phyloP scores from a whole-genome alignment of 352 stramenopile genomes.

The Albugo candida region DNA sequence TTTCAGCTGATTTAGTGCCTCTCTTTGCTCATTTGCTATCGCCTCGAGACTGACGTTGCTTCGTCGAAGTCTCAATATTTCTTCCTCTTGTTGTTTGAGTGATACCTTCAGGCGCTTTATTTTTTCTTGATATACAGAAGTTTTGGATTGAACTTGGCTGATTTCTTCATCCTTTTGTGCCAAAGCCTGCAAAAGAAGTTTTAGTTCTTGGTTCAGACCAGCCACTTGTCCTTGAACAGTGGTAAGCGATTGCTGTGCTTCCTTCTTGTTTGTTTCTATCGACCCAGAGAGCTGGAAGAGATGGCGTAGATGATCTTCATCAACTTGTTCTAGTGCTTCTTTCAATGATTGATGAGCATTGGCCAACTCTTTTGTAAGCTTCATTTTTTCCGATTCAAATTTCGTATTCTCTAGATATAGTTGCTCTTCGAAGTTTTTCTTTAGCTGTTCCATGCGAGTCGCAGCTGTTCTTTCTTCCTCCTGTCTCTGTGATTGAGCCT shows the following conservation, averaged over 20 bases:
- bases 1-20: constrained; percentile 27
- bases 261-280: constrained; percentile 26
- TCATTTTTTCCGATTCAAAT: not conserved
- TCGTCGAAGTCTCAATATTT: constrained; percentile 9
- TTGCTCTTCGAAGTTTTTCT: constrained; percentile 6
- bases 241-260: constrained; percentile 16
- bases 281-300: constrained; percentile 22
- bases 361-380: constrained; percentile 1
- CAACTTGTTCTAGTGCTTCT: constrained; percentile 31
- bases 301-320: constrained; percentile 47
- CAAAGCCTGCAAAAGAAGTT: constrained; percentile 39
- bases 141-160: constrained; percentile 8
- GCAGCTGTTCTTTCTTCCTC: not conserved
- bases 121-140: constrained; percentile 6
- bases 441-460: constrained; percentile 13
- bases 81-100: constrained; percentile 15
- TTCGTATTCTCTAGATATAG: not conserved
- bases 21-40: constrained; percentile 15
- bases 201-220: constrained; percentile 40
- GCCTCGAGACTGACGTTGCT: too few relatives aligned
- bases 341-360: constrained; percentile 11
- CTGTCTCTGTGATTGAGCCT: constrained; percentile 1
- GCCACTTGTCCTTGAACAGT: constrained; percentile 28
- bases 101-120: constrained; percentile 16
- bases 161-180: constrained; percentile 41